A percentile compares a stretch with the other conserved stretches of the same genome.
These are phyloP conservation scores for Tricholoma matsutake DNA, from an alignment of 768 basidiomycete species.

Conservation along the genomic window DNA sequence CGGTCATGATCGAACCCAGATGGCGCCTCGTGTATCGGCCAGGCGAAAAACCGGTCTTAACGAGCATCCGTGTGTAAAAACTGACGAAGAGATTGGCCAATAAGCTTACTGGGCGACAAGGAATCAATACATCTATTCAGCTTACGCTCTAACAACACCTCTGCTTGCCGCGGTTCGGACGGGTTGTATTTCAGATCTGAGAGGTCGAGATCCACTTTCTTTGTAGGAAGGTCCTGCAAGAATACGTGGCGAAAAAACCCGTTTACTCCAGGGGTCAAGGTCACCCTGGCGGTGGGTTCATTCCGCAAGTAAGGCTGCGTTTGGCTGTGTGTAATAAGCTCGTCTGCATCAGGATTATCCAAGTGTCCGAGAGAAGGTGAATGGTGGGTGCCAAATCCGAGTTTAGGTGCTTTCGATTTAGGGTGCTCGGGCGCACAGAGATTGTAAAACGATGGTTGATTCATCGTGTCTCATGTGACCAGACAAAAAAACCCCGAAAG, in stretches of 20 bases:
- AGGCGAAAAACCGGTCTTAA: not conserved
- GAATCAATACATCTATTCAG: not conserved
- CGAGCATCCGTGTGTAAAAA: not conserved
- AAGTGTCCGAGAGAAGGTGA: not conserved
- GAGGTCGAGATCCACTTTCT: not conserved
- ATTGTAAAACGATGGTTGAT: too few relatives aligned
- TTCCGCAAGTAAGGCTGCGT: not conserved
- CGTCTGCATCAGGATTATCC: not conserved
- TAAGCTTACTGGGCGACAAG: not conserved
- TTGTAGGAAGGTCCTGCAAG: not conserved
- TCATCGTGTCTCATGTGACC: too few relatives aligned
- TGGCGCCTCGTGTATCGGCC: not conserved
- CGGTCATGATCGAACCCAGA: not conserved
- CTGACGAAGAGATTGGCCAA: not conserved
- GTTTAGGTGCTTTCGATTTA: not conserved
- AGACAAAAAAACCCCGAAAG: too few relatives aligned
- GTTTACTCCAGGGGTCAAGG: not conserved
- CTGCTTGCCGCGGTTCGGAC: not conserved
- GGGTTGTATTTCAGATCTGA: not conserved
- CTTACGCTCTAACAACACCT: not conserved
- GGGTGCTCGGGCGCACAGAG: not conserved
- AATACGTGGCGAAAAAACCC: not conserved
- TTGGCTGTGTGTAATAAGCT: not conserved
- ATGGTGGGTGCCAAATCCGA: not conserved
- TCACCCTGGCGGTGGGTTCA: not conserved